These are phyloP conservation scores for Pestalotiopsis fici DNA, from an alignment of 2,329 filamentous ascomycete species.

Conservation along the genomic window DNA sequence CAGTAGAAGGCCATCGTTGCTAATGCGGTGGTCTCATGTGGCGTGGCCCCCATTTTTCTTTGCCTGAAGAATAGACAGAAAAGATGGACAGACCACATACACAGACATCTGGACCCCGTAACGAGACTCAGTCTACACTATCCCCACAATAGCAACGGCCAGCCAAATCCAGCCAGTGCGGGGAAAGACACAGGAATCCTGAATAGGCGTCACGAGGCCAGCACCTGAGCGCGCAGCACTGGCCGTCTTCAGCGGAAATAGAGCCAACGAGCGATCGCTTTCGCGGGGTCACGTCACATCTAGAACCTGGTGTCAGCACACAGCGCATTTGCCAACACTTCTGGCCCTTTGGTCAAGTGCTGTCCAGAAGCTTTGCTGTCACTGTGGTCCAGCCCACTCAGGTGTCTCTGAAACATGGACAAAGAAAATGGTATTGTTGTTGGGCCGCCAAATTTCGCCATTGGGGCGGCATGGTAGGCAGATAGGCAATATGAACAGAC, in stretches of 20 bases:
- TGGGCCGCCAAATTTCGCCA: background rate
- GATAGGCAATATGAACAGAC: background rate
- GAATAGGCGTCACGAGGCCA: constrained; percentile 4
- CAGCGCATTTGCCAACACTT: background rate
- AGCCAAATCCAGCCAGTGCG: constrained; percentile 1
- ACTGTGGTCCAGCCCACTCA: background rate
- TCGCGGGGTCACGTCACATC: constrained; percentile 6
- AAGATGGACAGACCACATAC: background rate
- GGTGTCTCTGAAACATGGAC: background rate
- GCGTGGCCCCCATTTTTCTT: background rate
- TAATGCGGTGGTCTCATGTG: background rate
- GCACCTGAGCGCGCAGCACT: constrained; percentile 5
- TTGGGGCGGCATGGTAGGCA: background rate
- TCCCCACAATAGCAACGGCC: background rate
- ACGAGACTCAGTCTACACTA: background rate
- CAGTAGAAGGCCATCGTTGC: background rate
- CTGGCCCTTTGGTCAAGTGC: background rate
- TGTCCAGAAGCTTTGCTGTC: background rate
- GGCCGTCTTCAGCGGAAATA: constrained; percentile 1
- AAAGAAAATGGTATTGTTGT: background rate
- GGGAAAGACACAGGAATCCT: constrained; percentile 6
- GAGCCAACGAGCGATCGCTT: constrained; percentile 2
- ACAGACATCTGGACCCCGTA: background rate
- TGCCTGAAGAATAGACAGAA: background rate
- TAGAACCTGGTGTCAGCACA: constrained; percentile 6